A percentile compares a stretch with the other conserved stretches of the same genome.
Evolutionary conservation across 495 filamentous ascomycete genomes (phyloP).

Genomic region (Hyaloscypha variabilis): DNA sequence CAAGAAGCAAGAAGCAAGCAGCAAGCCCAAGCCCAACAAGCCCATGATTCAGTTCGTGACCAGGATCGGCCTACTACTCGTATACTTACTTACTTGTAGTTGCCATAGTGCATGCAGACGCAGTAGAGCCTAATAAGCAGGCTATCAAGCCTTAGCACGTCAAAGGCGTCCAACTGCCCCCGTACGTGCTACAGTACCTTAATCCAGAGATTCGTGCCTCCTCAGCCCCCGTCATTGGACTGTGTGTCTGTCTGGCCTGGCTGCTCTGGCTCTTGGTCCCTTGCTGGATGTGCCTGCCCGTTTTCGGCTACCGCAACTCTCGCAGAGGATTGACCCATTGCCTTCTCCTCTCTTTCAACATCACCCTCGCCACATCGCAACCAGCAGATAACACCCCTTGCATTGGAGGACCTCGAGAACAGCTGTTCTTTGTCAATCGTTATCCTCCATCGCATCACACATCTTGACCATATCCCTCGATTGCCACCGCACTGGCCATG

Average conservation of each 20-base stretch:
- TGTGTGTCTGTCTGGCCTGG: neutral
- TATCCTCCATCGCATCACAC: neutral
- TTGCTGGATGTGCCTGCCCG: neutral
- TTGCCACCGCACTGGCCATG: constrained; percentile 29
- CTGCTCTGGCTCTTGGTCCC: neutral
- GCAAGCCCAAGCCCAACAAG: neutral
- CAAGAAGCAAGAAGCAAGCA: too few relatives aligned
- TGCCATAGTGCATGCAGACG: neutral
- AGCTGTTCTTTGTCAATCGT: constrained; percentile 7
- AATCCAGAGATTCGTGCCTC: neutral
- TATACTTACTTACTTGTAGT: too few relatives aligned
- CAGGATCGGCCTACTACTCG: neutral
- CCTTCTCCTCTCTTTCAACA: neutral
- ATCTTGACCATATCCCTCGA: neutral
- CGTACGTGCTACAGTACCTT: neutral
- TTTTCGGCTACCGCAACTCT: neutral
- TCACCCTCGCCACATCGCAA: neutral
- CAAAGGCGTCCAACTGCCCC: neutral
- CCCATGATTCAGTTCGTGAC: neutral
- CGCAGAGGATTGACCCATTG: neutral
- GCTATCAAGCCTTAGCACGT: neutral
- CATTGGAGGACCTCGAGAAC: neutral
- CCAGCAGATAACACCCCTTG: neutral
- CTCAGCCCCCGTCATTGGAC: neutral
- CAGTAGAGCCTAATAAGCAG: neutral